Evolutionary conservation across 441 rosid species (phyloP).

Genomic region (Adansonia madagascariensis): DNA sequence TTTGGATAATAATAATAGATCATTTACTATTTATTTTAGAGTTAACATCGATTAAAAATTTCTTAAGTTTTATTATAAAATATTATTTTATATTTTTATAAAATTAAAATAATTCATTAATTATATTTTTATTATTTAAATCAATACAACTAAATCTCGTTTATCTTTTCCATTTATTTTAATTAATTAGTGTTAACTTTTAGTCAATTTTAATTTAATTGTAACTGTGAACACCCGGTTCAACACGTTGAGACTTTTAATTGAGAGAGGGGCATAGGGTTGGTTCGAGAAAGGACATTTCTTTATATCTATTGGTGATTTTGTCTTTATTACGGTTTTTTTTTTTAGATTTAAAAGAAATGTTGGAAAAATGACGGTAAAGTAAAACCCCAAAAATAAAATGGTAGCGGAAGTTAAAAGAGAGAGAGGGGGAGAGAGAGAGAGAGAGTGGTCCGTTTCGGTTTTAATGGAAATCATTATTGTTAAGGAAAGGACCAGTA

Average conservation of each 20-base stretch:
- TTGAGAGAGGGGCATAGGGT: background rate
- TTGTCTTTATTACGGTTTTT: background rate
- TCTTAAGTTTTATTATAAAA: too few species aligned
- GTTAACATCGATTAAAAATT: too few species aligned
- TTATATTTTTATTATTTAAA: background rate
- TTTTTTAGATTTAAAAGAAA: background rate
- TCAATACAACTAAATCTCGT: too few species aligned
- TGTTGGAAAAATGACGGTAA: background rate
- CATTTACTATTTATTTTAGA: too few species aligned
- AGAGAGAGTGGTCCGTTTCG: background rate
- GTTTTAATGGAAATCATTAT: background rate
- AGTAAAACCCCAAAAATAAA: background rate
- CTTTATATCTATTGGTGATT: background rate
- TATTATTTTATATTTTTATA: too few species aligned
- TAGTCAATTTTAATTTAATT: background rate
- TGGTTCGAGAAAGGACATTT: background rate
- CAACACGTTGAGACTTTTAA: background rate
- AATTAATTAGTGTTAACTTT: too few species aligned
- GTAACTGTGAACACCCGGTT: background rate
- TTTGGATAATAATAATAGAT: too few species aligned
- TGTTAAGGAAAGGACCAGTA: background rate
- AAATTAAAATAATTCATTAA: too few species aligned
- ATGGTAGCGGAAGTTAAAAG: background rate
- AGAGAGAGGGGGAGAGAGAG: too few species aligned
- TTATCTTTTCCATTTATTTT: too few species aligned